These are phyloP conservation scores for Aristolochia californica DNA, from an alignment of 164 flowering plant genomes.

Conservation along the genomic window DNA sequence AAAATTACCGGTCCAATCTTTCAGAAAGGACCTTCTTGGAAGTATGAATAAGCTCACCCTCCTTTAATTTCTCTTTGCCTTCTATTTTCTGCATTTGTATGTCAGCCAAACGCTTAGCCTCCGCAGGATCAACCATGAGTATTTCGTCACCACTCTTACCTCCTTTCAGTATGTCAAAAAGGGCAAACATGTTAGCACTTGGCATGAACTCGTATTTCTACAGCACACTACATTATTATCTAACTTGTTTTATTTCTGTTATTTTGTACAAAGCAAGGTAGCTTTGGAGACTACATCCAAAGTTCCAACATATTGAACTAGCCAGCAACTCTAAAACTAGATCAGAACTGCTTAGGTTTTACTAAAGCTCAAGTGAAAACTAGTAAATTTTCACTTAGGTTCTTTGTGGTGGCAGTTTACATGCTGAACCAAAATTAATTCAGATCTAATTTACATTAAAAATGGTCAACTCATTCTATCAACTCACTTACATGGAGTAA, in stretches of 20 bases:
- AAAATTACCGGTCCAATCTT: neutral
- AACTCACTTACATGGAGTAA: no score
- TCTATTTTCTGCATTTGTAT: conserved; percentile 65
- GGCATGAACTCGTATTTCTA: neutral
- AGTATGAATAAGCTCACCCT: conserved; percentile 12
- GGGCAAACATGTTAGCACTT: neutral
- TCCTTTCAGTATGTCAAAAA: neutral
- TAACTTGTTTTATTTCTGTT: no score
- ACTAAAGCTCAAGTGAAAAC: no score
- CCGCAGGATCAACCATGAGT: conserved; percentile 91
- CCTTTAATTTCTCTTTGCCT: conserved; percentile 64
- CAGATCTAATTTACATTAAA: no score
- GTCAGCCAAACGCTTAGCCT: conserved; percentile 87
- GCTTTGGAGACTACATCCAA: neutral
- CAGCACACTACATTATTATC: neutral
- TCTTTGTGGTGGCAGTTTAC: no score
- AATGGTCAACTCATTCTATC: no score
- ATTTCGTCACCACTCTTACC: conserved; percentile 22
- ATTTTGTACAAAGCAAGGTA: neutral
- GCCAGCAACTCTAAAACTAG: neutral
- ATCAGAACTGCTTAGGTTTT: no score
- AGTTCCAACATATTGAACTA: neutral
- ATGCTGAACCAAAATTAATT: no score
- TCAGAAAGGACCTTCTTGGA: neutral
- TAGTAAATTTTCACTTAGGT: no score